Conservation (phyloP, 2,329 filamentous ascomycete species). For the Elsinoe batatas region DNA sequence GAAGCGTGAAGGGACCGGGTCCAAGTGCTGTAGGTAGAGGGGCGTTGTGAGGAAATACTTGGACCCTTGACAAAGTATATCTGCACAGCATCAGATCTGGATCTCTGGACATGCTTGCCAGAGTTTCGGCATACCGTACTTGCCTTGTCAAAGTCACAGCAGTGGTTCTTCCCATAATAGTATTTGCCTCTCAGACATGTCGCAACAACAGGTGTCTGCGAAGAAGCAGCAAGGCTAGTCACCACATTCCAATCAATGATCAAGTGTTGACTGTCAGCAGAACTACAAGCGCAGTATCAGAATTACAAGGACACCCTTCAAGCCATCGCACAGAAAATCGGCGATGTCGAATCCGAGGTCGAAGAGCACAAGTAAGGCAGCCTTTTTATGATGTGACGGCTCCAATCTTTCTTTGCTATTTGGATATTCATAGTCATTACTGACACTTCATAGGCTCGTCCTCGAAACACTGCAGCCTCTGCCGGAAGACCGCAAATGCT, state of each 20-base stretch:
- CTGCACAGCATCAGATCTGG: conserved; percentile 11
- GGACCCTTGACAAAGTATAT: neutral
- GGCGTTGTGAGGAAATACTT: neutral
- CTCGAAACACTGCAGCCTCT: conserved; percentile 83
- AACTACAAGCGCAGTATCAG: conserved; percentile 69
- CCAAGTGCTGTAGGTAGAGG: neutral
- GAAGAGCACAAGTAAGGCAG: conserved; percentile 85
- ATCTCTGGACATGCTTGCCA: neutral
- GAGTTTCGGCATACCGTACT: too few relatives aligned
- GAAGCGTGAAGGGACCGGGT: neutral
- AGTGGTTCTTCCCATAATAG: too few relatives aligned
- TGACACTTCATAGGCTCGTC: conserved; percentile 58
- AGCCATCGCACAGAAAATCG: conserved; percentile 90
- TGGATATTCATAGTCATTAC: conserved; percentile 9
- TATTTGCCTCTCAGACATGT: neutral
- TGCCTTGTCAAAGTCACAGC: too few relatives aligned
- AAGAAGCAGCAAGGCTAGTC: conserved; percentile 64
- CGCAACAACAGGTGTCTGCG: conserved; percentile 39
- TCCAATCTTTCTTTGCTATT: neutral
- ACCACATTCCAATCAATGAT: neutral
- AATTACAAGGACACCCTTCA: conserved; percentile 72
- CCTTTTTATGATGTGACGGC: neutral
- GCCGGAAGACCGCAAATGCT: conserved; percentile 81
- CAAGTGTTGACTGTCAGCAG: conserved; percentile 34
- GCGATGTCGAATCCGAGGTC: conserved; percentile 91